These are phyloP conservation scores for Diaporthe capsici DNA, from an alignment of 2,329 filamentous ascomycete species.

Conservation along the genomic window DNA sequence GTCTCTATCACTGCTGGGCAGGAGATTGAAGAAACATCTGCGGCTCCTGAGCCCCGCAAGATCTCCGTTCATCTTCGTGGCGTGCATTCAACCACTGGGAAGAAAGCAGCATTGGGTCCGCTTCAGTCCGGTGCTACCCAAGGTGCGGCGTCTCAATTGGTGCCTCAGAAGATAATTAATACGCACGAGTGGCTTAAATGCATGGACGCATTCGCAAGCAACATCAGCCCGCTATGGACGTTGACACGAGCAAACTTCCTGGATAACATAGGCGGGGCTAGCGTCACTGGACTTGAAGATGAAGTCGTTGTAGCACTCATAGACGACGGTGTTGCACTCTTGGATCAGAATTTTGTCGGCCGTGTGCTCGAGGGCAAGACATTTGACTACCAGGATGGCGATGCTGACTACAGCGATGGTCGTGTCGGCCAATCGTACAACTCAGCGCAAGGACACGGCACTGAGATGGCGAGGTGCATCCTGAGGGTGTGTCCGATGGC, in stretches of 20 bases:
- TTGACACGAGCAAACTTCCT: neutral
- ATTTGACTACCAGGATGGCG: neutral
- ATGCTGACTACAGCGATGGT: no score
- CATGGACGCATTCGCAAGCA: neutral
- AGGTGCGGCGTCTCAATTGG: fast-evolving
- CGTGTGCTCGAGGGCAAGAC: neutral
- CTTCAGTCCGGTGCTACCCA: no score
- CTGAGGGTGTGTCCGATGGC: constrained; percentile 24
- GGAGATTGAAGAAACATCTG: no score
- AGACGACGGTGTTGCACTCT: neutral
- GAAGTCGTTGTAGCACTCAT: constrained; percentile 9
- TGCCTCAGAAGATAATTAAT: neutral
- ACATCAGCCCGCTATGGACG: neutral
- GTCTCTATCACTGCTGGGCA: neutral
- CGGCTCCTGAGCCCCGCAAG: neutral
- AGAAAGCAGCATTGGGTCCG: no score
- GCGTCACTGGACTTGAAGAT: neutral
- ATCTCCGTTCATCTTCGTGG: neutral
- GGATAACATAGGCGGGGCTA: neutral
- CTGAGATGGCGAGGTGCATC: constrained; percentile 17
- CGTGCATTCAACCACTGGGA: neutral
- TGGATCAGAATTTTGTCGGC: neutral
- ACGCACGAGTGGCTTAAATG: constrained; percentile 7
- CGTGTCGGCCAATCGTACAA: neutral
- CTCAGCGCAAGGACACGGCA: neutral